Percentiles rank a stretch among this genome's conserved stretches.
Conservation (phyloP, 139 green algal genomes). For the Zygnema circumcarinatum region DNA sequence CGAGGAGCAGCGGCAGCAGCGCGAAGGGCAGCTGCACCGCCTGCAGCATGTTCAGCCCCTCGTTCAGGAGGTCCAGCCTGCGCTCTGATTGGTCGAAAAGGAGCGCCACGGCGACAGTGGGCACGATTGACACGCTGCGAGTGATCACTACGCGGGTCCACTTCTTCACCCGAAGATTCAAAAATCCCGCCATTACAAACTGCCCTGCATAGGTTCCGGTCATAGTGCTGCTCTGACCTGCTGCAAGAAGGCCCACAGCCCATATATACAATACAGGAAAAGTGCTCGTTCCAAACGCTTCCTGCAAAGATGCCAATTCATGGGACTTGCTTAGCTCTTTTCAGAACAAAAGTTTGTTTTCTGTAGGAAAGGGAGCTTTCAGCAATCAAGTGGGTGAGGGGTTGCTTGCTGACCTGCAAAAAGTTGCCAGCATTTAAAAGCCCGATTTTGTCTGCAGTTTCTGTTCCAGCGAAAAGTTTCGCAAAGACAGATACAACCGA, state of each 20-base stretch:
- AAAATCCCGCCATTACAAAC: constrained; percentile 77
- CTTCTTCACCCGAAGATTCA: constrained; percentile 59
- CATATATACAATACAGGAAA: constrained; percentile 50
- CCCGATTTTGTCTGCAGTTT: constrained; percentile 11
- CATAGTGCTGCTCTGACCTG: constrained; percentile 77
- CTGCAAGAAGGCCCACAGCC: constrained; percentile 58
- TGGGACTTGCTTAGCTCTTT: too few relatives aligned
- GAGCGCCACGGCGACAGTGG: constrained; percentile 59
- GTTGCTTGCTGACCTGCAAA: constrained; percentile 13
- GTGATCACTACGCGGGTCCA: constrained; percentile 60
- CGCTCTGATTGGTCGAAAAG: constrained; percentile 35
- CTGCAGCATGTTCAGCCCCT: constrained; percentile 61
- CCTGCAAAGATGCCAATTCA: too few relatives aligned
- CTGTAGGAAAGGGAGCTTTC: too few relatives aligned
- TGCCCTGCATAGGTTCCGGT: constrained; percentile 83
- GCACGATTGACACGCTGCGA: constrained; percentile 59
- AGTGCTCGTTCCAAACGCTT: constrained; percentile 40
- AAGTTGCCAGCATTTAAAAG: constrained; percentile 49
- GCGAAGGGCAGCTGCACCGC: constrained; percentile 62
- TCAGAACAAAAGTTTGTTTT: too few relatives aligned
- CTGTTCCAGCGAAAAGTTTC: constrained; percentile 45
- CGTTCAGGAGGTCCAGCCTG: constrained; percentile 39
- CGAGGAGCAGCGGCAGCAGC: constrained; percentile 62
- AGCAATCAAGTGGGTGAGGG: too few relatives aligned
- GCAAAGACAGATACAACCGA: constrained; percentile 56